Evolutionary conservation across 2,329 filamentous ascomycete genomes (phyloP).

Genomic region (Dichotomopilus funicola): DNA sequence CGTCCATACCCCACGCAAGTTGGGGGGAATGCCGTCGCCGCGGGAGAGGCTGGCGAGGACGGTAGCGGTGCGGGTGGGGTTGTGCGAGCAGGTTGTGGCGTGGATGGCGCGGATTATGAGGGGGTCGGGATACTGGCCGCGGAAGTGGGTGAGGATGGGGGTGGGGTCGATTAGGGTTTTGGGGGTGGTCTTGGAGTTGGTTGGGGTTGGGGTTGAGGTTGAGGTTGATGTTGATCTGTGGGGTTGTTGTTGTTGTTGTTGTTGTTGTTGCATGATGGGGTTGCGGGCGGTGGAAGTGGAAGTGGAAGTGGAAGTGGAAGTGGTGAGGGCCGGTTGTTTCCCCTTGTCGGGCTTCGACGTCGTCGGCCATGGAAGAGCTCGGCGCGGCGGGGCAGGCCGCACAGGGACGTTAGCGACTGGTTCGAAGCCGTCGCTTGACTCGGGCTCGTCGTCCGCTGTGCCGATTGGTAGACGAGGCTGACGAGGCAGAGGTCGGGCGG

Average conservation of each 20-base stretch:
- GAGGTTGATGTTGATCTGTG: neutral
- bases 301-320: neutral
- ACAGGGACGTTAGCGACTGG: neutral
- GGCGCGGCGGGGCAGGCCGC: neutral
- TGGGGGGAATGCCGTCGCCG: neutral
- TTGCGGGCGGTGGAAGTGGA: neutral
- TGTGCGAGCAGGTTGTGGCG: neutral
- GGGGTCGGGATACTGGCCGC: neutral
- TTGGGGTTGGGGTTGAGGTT: neutral
- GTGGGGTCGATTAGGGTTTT: neutral
- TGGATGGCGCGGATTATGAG: neutral
- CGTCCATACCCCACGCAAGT: constrained; percentile 19
- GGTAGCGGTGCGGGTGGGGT: neutral
- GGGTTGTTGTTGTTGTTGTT: neutral
- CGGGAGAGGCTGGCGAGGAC: constrained; percentile 11
- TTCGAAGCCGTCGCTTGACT: constrained; percentile 6
- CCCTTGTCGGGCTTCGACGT: constrained; percentile 5
- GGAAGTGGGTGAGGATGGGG: neutral
- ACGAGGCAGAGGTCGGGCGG: no score
- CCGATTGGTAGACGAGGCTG: neutral
- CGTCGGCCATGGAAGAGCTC: constrained; percentile 1
- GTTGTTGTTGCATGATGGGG: neutral
- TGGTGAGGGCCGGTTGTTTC: constrained; percentile 1
- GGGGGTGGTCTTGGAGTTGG: neutral
- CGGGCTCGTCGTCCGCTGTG: neutral